Evolutionary conservation across 139 green algal genomes (phyloP).

Genomic region (Auxenochlorella pyrenoidosa): DNA sequence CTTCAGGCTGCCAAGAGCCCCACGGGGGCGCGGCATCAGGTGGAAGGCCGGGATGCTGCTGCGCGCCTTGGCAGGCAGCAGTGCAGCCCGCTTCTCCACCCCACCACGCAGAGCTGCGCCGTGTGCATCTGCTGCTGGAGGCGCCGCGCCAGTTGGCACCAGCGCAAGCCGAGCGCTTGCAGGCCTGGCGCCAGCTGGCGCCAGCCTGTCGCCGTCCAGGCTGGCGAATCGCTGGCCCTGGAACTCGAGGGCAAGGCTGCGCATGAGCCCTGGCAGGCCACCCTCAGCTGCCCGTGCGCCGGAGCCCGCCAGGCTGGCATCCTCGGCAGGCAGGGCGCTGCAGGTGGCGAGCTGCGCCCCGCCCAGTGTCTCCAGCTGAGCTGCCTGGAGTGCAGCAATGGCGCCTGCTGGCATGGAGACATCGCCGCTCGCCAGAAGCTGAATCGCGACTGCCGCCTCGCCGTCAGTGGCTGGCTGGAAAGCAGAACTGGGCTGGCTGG

Average conservation of each 20-base stretch:
- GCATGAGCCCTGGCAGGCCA: conserved; percentile 28
- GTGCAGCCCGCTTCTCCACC: background rate
- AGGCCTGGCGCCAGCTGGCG: background rate
- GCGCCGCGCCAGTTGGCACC: background rate
- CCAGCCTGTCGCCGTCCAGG: conserved; percentile 15
- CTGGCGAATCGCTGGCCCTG: conserved; percentile 20
- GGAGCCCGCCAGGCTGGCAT: background rate
- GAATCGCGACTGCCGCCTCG: background rate
- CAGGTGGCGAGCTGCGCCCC: conserved; percentile 3
- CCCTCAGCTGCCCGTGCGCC: background rate
- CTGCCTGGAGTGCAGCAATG: conserved; percentile 11
- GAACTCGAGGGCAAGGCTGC: conserved; percentile 27
- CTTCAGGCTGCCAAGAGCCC: conserved; percentile 50
- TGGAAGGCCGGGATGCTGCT: conserved; percentile 39
- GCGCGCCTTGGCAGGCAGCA: conserved; percentile 11
- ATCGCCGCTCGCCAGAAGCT: background rate
- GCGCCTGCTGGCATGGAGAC: background rate
- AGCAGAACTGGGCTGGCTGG: too few relatives aligned
- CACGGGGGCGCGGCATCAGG: conserved; percentile 53
- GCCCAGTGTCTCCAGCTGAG: background rate
- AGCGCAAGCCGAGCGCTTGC: background rate
- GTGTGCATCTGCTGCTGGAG: conserved; percentile 7
- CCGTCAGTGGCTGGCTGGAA: background rate
- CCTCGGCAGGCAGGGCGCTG: background rate
- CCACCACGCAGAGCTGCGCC: background rate